Evolutionary conservation across 2,329 filamentous ascomycete species (phyloP), one percentile per base, ranked within the genome.

Genomic region (Pseudopyrenochaeta lycopersici): DNA sequence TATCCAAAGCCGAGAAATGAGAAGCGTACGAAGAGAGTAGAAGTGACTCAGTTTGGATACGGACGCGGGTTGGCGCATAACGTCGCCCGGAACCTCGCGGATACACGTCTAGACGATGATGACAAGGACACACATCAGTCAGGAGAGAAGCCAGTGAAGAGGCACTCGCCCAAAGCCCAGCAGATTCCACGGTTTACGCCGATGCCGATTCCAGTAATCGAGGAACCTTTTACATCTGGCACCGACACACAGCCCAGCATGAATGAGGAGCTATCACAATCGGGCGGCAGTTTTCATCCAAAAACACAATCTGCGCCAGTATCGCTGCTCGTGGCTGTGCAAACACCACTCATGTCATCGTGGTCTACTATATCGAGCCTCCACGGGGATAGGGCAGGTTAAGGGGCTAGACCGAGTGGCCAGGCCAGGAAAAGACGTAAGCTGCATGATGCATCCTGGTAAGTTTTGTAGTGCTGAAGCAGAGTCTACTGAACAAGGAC

Each of bases 311-410:
- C 32, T n/a, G 40, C 45, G 18, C 36, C 43, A 38, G 39, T 15
- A 6, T 49, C 43, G 14, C 32, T 35, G 46, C 23, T 32, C 7
- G 32, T 36, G 30, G 11, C n/a, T 39, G 30, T 49, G 15, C 30
- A 42, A 33, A 38, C 29, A 11, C 43, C 46, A 27, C 17, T 39
- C n/a, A 21, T 35, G 41, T 51, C 46, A 20, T 38, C 44, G 18
- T 56, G 43, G 29, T 59, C 51, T 11, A 41, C 57, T 20, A 47
- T 56, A 20, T 59, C 50, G 4, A 57, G 54, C 35, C 31, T 62
- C 17, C 44, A 59, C 30, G 49, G 45, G 41, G 54, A 52, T 29
- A 39, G 11, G 14, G n/a, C 36, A n/a, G 17, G 2, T 20, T 23
- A 6, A 39, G 36, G 36, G 48, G 29, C 14, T 35, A 32, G 45